phyloP scores from a whole-genome alignment of 768 basidiomycete species.

The Mycena venus region DNA sequence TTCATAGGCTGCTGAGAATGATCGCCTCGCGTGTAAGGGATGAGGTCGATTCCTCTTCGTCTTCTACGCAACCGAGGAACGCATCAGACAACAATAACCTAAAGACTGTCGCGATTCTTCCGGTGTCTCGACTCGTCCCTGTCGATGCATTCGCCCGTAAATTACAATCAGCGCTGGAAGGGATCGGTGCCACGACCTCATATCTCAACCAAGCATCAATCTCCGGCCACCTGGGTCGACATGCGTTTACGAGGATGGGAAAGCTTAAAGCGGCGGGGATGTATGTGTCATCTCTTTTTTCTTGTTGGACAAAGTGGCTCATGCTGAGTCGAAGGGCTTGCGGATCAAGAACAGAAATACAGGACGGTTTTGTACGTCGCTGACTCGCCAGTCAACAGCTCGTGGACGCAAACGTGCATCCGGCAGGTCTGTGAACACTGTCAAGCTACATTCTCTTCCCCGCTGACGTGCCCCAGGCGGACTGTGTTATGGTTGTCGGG shows the following conservation, averaged over 20 bases:
- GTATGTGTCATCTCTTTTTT: not conserved
- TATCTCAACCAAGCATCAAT: conserved; percentile 96
- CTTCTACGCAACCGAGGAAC: conserved; percentile 61
- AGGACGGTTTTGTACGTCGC: conserved; percentile 96
- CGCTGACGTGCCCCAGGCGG: conserved; percentile 65
- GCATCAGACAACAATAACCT: conserved; percentile 87
- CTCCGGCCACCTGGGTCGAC: conserved; percentile 90
- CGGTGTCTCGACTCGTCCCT: conserved; percentile 88
- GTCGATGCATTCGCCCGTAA: conserved; percentile 92
- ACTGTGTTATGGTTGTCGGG: conserved; percentile 94
- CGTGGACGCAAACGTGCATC: conserved; percentile 99
- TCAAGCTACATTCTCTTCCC: not conserved
- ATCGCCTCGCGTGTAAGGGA: conserved; percentile 93
- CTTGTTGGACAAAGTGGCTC: not conserved
- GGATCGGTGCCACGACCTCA: conserved; percentile 93
- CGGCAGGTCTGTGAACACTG: conserved; percentile 73
- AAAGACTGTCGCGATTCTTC: conserved; percentile 95
- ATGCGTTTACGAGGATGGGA: conserved; percentile 97
- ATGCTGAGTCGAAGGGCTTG: conserved; percentile 67
- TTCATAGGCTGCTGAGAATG: conserved; percentile 77
- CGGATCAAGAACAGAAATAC: conserved; percentile 95
- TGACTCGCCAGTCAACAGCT: conserved; percentile 93
- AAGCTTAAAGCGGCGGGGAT: conserved; percentile 89
- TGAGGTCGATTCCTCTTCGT: conserved; percentile 80
- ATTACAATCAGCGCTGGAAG: conserved; percentile 88